These are phyloP conservation scores for Chrysoporthe austroafricana DNA, from an alignment of 2,329 filamentous ascomycete species.

Conservation along the genomic window DNA sequence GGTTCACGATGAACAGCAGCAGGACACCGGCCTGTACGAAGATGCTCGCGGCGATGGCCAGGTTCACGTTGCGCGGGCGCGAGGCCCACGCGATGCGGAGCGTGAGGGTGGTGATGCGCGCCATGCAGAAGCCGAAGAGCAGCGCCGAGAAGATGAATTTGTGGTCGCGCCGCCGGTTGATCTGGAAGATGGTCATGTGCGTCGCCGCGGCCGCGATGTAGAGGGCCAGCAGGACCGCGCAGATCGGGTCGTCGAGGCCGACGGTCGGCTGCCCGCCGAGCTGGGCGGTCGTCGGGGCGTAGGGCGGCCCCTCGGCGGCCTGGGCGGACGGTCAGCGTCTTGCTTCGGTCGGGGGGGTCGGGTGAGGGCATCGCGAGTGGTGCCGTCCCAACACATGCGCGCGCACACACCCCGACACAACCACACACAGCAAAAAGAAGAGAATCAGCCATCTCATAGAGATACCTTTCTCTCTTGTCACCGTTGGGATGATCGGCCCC, in stretches of 20 bases:
- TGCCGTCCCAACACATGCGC: not conserved
- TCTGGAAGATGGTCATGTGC: conserved; percentile 63
- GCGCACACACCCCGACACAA: no score
- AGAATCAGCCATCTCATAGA: no score
- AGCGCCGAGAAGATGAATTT: conserved; percentile 64
- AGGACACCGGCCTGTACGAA: conserved; percentile 76
- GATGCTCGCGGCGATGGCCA: conserved; percentile 66
- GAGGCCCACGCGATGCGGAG: conserved; percentile 59
- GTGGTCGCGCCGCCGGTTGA: conserved; percentile 54
- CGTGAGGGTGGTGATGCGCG: conserved; percentile 54
- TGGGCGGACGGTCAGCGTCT: not conserved
- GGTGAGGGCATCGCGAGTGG: not conserved
- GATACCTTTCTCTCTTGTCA: not conserved
- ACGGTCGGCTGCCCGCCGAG: conserved; percentile 63
- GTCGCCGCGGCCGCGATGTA: conserved; percentile 56
- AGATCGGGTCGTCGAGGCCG: conserved; percentile 66
- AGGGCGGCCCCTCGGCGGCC: conserved; percentile 40
- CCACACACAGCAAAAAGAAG: not conserved
- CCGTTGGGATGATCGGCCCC: not conserved
- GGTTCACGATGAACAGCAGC: conserved; percentile 76
- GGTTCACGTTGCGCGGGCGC: conserved; percentile 41
- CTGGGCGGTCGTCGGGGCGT: conserved; percentile 48
- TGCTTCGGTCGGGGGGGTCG: not conserved
- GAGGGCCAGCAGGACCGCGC: conserved; percentile 62
- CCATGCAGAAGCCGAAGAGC: conserved; percentile 62